Conservation (phyloP, 305 asterid genomes). For the Solanum hybrid region DNA sequence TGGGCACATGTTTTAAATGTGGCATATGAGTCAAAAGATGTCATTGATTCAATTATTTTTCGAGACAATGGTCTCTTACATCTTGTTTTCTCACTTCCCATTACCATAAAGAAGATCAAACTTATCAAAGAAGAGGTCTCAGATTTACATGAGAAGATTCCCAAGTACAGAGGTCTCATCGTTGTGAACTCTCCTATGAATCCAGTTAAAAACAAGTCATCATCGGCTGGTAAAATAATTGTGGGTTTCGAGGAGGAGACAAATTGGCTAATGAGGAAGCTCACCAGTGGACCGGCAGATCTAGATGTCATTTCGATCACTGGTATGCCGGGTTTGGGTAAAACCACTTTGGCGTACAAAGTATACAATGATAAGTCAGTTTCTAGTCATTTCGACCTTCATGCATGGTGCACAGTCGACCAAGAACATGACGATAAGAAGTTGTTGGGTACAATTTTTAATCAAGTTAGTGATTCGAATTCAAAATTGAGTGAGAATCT, state of each 20-base stretch:
- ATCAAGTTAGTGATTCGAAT: neutral
- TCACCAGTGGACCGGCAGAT: too few species aligned
- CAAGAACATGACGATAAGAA: neutral
- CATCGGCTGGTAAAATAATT: neutral
- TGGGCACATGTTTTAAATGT: neutral
- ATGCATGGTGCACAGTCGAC: neutral
- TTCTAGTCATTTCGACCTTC: neutral
- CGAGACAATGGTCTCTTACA: too few species aligned
- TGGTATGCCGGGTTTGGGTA: too few species aligned
- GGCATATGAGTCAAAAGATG: too few species aligned
- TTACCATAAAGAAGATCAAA: neutral
- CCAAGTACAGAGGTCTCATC: too few species aligned
- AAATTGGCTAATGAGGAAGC: neutral
- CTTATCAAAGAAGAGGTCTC: neutral
- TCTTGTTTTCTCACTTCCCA: neutral
- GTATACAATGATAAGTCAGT: neutral
- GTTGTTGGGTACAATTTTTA: neutral
- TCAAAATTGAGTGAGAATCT: neutral
- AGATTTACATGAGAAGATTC: neutral
- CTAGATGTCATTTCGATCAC: too few species aligned
- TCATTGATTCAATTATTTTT: too few species aligned
- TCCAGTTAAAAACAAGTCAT: too few species aligned
- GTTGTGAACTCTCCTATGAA: neutral
- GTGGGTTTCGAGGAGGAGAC: slow-evolving; percentile 1
- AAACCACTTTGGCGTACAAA: too few species aligned